phyloP scores from a whole-genome alignment of 1,139 yeast species.

The Geotrichum carabidarum region DNA sequence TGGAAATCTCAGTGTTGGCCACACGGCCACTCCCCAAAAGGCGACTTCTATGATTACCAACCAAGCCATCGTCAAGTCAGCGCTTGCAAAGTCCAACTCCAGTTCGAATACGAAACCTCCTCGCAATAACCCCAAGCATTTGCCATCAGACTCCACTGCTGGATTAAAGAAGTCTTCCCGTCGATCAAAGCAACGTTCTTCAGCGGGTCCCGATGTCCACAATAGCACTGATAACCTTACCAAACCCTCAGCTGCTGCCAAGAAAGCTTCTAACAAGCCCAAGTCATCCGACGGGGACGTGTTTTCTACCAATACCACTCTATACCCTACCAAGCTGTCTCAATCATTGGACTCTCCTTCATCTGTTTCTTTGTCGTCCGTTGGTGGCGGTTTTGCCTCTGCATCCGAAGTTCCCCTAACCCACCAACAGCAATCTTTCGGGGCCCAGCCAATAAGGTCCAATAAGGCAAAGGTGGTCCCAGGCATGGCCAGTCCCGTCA shows the following conservation, averaged over 20 bases:
- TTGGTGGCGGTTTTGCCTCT: slow-evolving; percentile 3
- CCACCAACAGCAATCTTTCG: background rate
- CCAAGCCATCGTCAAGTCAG: slow-evolving; percentile 31
- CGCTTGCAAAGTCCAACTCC: slow-evolving; percentile 21
- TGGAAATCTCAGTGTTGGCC: slow-evolving; percentile 27
- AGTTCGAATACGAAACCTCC: background rate
- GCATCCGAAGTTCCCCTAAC: slow-evolving; percentile 6
- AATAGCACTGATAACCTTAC: background rate
- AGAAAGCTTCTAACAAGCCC: background rate
- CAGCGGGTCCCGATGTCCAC: background rate
- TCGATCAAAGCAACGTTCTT: slow-evolving; percentile 1
- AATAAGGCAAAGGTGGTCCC: background rate
- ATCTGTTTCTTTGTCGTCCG: background rate
- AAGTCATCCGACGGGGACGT: background rate
- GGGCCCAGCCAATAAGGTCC: background rate
- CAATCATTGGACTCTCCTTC: background rate
- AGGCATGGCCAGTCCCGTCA: background rate
- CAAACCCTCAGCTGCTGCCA: background rate
- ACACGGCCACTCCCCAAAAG: slow-evolving; percentile 8
- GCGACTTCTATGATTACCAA: slow-evolving; percentile 27
- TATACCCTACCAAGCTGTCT: background rate
- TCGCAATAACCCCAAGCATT: slow-evolving; percentile 3
- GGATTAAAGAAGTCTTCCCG: slow-evolving; percentile 3
- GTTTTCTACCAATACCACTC: background rate
- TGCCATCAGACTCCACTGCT: background rate